These are phyloP conservation scores for Geotrichum fermentans DNA, from an alignment of 1,139 yeast species.

Conservation along the genomic window DNA sequence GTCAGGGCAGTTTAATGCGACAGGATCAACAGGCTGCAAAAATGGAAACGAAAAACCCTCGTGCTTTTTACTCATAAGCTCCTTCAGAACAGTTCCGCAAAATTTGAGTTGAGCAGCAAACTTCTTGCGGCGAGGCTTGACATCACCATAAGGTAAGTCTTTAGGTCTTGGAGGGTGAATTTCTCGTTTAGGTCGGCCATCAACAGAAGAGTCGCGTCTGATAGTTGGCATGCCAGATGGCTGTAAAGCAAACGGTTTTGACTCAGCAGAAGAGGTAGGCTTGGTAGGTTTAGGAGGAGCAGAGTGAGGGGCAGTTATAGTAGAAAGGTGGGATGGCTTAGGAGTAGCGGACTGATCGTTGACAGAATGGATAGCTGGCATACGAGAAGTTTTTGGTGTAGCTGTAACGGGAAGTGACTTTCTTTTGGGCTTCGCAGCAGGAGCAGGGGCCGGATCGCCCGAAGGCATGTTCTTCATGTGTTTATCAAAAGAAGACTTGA, in stretches of 20 bases:
- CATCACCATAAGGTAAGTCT: constrained; percentile 77
- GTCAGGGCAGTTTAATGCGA: constrained; percentile 86
- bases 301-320: constrained; percentile 17
- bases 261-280: constrained; percentile 26
- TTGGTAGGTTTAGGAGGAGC: constrained; percentile 17
- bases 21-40: constrained; percentile 90
- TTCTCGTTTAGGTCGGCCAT: constrained; percentile 85
- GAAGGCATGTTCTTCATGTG: constrained; percentile 92
- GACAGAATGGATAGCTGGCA: constrained; percentile 29
- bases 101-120: constrained; percentile 84
- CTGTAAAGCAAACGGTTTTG: constrained; percentile 36
- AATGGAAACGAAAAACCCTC: constrained; percentile 85
- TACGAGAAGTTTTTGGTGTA: constrained; percentile 29
- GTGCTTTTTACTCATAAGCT: constrained; percentile 75
- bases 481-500: constrained; percentile 88
- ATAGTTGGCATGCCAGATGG: constrained; percentile 50
- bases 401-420: constrained; percentile 26
- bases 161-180: constrained; percentile 95
- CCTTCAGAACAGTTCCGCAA: constrained; percentile 78
- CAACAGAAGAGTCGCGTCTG: constrained; percentile 60
- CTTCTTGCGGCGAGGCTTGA: constrained; percentile 85
- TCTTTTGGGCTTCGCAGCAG: constrained; percentile 29
- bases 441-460: constrained; percentile 49
- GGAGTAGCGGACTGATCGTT: constrained; percentile 11
- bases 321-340: background rate